Evolutionary conservation across 495 filamentous ascomycete genomes (phyloP).

Genomic region (Aspergillus heteromorphus): DNA sequence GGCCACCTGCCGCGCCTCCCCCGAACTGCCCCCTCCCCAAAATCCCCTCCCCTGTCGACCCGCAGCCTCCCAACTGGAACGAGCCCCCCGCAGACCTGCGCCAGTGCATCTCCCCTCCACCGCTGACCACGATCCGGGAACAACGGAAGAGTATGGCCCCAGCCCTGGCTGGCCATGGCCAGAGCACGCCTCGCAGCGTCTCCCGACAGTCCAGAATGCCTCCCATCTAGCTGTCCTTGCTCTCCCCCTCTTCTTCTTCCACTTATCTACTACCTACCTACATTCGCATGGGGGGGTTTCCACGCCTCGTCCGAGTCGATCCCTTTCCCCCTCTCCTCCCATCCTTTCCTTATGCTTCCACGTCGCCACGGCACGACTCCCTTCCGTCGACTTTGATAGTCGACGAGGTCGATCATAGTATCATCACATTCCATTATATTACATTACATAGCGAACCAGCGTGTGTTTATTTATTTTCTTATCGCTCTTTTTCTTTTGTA

Average conservation of each 20-base stretch:
- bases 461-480: no score
- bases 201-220: not conserved
- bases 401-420: constrained; percentile 1
- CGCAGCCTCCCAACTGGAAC: not conserved
- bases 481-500: not conserved
- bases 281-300: not conserved
- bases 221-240: not conserved
- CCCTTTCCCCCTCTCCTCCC: not conserved
- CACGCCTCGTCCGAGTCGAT: not conserved
- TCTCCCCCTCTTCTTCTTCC: no score
- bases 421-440: no score
- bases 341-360: not conserved
- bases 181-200: not conserved
- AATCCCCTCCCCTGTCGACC: constrained; percentile 38
- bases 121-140: not conserved
- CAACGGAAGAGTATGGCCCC: not conserved
- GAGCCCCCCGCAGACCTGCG: not conserved
- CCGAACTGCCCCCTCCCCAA: constrained; percentile 60
- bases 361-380: constrained; percentile 1
- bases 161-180: not conserved
- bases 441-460: constrained; percentile 5
- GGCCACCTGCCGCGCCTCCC: constrained; percentile 58
- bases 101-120: constrained; percentile 1
- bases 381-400: constrained; percentile 3
- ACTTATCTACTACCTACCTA: no score